Base-by-base conservation (phyloP, 495 filamentous ascomycete species). In the Aspergillus incahuasiensis region DNA sequence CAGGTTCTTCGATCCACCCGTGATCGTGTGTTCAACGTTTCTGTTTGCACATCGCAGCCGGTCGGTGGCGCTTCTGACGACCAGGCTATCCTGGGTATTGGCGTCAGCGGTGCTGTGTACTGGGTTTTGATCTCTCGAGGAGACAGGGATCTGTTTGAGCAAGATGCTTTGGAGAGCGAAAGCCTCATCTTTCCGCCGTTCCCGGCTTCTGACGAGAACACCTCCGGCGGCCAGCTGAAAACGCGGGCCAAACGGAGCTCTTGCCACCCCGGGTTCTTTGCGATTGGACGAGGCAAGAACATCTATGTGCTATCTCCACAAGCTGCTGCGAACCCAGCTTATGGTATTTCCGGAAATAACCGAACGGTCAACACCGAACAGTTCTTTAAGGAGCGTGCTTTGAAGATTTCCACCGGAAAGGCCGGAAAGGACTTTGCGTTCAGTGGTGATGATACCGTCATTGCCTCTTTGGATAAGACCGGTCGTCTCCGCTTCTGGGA, bases 361-460 rank as follows among this genome's bases (percentile, higher is more conserved):
- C 86, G 87, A 43, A 79, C 85, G 28, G 84, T 91, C 57, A 88
- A 95, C 66, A 89, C 81, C 5, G 89, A 95, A 65, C 90, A 85
- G 63, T 95, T 95, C 60, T 83, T 95, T 60, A 83, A 84, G 57
- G 86, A 95, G 58, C 92, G 88, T 63, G 84, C 86, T 38, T 77
- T 96, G 57, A 92, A 90, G 71, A 94, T 99, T 68, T 88, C 89
- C 43, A 97, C 91, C 51, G 95, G 95, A 48, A 99, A 99, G 73
- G 95, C 95, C 45, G 92, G 91, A 28, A 97, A 99, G 70, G 95
- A 99, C 62, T 99, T 97, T 67, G 83, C 86, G 44, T 99, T 99
- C 74, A 96, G 91, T 68, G 90, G 92, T 63, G 95, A 97, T 72
- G 95, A 99, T 66, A 89, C 86, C 1, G 82, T 90, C 22, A 91